phyloP scores from a whole-genome alignment of 495 filamentous ascomycete species.

The Aspergillus affinis region DNA sequence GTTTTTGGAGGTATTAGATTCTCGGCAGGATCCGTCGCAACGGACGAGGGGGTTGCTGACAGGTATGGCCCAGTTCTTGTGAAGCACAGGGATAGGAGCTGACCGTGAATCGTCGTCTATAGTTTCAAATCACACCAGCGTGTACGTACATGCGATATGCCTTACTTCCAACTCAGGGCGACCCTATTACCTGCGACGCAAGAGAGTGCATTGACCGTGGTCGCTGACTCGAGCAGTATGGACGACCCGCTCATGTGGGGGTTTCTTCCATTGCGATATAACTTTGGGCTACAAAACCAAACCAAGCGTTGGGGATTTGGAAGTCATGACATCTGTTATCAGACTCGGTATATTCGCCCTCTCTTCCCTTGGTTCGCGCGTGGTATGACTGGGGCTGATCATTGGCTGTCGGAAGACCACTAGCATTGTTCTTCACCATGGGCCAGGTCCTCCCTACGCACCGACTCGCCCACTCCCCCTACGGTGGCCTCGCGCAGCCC shows the following conservation, averaged over 20 bases:
- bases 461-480: slow-evolving; percentile 67
- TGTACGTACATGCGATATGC: slow-evolving; percentile 67
- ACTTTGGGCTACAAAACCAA: slow-evolving; percentile 56
- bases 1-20: slow-evolving; percentile 77
- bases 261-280: slow-evolving; percentile 69
- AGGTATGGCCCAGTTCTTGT: slow-evolving; percentile 47
- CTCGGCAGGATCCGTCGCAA: slow-evolving; percentile 63
- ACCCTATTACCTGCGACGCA: slow-evolving; percentile 1
- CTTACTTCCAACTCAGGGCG: slow-evolving; percentile 10
- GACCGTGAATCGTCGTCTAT: slow-evolving; percentile 19
- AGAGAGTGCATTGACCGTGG: slow-evolving; percentile 31
- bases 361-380: slow-evolving; percentile 1
- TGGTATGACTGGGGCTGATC: slow-evolving; percentile 20
- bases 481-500: slow-evolving; percentile 79
- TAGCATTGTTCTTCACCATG: slow-evolving; percentile 71
- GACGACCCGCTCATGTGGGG: slow-evolving; percentile 97
- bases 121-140: slow-evolving; percentile 95
- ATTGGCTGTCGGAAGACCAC: slow-evolving; percentile 39
- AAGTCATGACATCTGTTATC: slow-evolving; percentile 87
- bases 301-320: slow-evolving; percentile 85
- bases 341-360: slow-evolving; percentile 31
- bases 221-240: slow-evolving; percentile 54
- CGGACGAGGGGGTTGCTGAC: slow-evolving; percentile 81
- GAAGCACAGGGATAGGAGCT: neutral
- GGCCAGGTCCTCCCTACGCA: slow-evolving; percentile 92